Evolutionary conservation across 2,329 filamentous ascomycete species (phyloP).

Genomic region (Ophiocordyceps camponoti-saundersi): DNA sequence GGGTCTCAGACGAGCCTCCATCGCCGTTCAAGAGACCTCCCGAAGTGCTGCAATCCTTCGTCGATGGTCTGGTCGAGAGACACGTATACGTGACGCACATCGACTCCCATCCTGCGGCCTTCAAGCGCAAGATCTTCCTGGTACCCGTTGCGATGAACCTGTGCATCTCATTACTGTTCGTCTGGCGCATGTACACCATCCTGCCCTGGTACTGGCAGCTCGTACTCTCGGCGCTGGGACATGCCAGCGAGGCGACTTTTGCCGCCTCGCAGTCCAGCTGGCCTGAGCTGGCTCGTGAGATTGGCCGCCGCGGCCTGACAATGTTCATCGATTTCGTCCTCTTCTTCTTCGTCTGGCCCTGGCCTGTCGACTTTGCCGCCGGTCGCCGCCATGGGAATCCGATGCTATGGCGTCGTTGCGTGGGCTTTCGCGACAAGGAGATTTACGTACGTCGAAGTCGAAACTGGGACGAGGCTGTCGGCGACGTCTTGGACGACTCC

Average conservation of each 20-base stretch:
- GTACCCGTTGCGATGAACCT: constrained; percentile 67
- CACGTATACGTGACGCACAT: constrained; percentile 77
- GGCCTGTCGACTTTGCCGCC: constrained; percentile 56
- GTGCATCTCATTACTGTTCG: constrained; percentile 44
- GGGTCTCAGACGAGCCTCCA: constrained; percentile 21
- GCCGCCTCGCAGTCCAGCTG: constrained; percentile 38
- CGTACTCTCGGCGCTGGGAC: constrained; percentile 44
- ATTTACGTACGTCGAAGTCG: constrained; percentile 66
- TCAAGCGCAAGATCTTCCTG: constrained; percentile 72
- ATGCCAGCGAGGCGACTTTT: constrained; percentile 49
- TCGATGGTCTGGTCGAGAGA: constrained; percentile 44
- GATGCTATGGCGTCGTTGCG: constrained; percentile 50
- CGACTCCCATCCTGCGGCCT: constrained; percentile 48
- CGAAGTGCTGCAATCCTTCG: constrained; percentile 45
- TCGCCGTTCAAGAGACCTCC: constrained; percentile 54
- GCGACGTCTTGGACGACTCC: constrained; percentile 32
- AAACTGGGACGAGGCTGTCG: constrained; percentile 48
- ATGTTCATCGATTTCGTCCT: constrained; percentile 63
- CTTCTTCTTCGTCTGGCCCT: constrained; percentile 50
- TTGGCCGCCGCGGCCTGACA: constrained; percentile 41
- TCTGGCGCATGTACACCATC: constrained; percentile 51
- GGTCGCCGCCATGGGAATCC: constrained; percentile 43
- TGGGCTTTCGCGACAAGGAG: constrained; percentile 68
- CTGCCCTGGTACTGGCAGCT: constrained; percentile 58
- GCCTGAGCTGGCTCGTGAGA: constrained; percentile 35